Conservation (phyloP, 441 rosid genomes). For the Cnidoscolus chayamansa region DNA sequence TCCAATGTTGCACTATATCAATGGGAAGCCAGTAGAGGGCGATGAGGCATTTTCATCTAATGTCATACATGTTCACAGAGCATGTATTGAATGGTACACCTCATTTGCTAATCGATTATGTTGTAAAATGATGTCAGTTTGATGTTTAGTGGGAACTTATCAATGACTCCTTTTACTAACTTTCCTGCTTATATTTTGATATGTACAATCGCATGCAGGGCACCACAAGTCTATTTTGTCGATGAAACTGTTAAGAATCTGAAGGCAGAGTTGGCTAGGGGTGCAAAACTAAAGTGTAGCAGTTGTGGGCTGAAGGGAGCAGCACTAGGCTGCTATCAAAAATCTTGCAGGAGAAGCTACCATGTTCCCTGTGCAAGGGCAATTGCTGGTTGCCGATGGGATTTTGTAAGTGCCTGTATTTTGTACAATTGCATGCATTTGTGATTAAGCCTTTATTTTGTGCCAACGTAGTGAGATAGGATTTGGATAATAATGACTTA, state of each 20-base stretch:
- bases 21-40: slow-evolving; percentile 52
- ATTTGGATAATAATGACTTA: slow-evolving; percentile 9
- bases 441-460: not conserved
- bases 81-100: slow-evolving; percentile 74
- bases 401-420: slow-evolving; percentile 40
- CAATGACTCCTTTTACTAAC: not conserved
- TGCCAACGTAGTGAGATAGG: not conserved
- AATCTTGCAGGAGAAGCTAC: slow-evolving; percentile 75
- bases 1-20: slow-evolving; percentile 59
- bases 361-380: slow-evolving; percentile 78
- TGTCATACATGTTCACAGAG: slow-evolving; percentile 66
- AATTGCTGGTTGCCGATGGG: slow-evolving; percentile 74
- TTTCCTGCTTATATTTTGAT: not conserved
- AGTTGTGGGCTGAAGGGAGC: slow-evolving; percentile 78
- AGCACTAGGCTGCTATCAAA: slow-evolving; percentile 75
- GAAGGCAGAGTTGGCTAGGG: slow-evolving; percentile 69
- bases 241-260: slow-evolving; percentile 62
- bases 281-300: slow-evolving; percentile 70
- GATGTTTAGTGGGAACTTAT: not conserved
- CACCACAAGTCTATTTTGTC: slow-evolving; percentile 69
- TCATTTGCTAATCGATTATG: not conserved
- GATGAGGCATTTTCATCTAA: slow-evolving; percentile 38
- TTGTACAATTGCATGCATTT: slow-evolving; percentile 1
- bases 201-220: slow-evolving; percentile 45
- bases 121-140: not conserved